Conservation (phyloP, 768 basidiomycete genomes). For the Amanita fuliginea region DNA sequence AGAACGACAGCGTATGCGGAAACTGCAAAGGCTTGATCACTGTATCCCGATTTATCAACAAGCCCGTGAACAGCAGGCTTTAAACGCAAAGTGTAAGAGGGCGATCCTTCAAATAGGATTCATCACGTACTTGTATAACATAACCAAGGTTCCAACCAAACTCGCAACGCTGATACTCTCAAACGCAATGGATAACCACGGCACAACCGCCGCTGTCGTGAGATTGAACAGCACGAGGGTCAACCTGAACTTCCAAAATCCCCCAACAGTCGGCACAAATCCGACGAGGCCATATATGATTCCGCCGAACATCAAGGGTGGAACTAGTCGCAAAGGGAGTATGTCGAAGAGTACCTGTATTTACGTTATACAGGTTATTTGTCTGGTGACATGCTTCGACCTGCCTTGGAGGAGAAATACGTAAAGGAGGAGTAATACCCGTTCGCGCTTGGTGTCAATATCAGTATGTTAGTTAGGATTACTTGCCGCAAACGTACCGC, state of each 20-base stretch:
- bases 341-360: slow-evolving; percentile 88
- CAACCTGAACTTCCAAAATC: slow-evolving; percentile 98
- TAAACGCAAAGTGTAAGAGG: not conserved
- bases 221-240: slow-evolving; percentile 94
- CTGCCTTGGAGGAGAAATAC: slow-evolving; percentile 92
- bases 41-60: slow-evolving; percentile 89
- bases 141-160: slow-evolving; percentile 87
- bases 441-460: slow-evolving; percentile 38
- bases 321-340: slow-evolving; percentile 86
- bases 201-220: slow-evolving; percentile 85
- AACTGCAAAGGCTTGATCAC: slow-evolving; percentile 64
- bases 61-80: slow-evolving; percentile 89
- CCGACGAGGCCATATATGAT: slow-evolving; percentile 95
- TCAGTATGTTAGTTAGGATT: not conserved
- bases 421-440: slow-evolving; percentile 97
- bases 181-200: slow-evolving; percentile 85
- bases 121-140: slow-evolving; percentile 92
- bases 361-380: not conserved
- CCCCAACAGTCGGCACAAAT: slow-evolving; percentile 78
- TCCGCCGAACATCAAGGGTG: slow-evolving; percentile 90
- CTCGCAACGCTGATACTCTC: slow-evolving; percentile 83
- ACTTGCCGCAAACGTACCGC: slow-evolving; percentile 37
- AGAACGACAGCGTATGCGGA: slow-evolving; percentile 90
- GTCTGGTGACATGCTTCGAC: slow-evolving; percentile 3
- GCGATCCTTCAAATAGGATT: slow-evolving; percentile 1